Percentiles rank a stretch among this genome's conserved stretches.
These are phyloP conservation scores for Coniferiporia sulphurascens DNA, from an alignment of 1,284 basidiomycete species.

Conservation along the genomic window DNA sequence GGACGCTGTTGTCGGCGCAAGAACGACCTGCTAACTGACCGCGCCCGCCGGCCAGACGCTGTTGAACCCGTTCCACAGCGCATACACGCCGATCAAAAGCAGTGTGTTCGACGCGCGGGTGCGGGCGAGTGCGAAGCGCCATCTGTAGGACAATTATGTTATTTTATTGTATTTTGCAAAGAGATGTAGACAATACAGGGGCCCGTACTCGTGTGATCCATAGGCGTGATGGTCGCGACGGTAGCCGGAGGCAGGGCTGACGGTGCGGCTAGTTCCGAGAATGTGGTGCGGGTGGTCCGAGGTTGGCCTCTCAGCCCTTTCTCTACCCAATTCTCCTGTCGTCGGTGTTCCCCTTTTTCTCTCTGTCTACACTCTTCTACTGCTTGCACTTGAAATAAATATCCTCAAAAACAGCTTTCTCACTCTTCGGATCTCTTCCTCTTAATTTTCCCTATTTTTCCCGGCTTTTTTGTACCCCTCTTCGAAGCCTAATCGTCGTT, in stretches of 20 bases:
- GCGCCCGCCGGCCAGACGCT: conserved; percentile 52
- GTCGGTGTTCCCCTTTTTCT: conserved; percentile 18
- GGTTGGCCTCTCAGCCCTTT: conserved; percentile 3
- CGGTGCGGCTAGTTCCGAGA: too few relatives aligned
- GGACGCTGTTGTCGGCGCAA: conserved; percentile 20
- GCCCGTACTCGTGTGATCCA: neutral
- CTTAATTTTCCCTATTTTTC: conserved; percentile 18
- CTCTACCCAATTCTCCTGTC: conserved; percentile 25
- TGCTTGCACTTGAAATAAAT: neutral
- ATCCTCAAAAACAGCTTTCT: conserved; percentile 17
- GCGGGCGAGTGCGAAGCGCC: conserved; percentile 80
- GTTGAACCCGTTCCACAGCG: conserved; percentile 90
- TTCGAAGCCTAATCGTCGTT: conserved; percentile 19
- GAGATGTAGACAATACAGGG: neutral
- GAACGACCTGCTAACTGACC: neutral
- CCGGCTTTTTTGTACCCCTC: neutral
- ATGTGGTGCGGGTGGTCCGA: too few relatives aligned
- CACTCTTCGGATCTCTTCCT: conserved; percentile 23
- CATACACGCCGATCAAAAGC: conserved; percentile 79
- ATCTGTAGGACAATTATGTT: conserved; percentile 27
- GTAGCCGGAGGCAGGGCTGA: neutral
- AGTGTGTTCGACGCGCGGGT: conserved; percentile 78
- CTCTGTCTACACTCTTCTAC: conserved; percentile 18
- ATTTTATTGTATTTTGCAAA: neutral
- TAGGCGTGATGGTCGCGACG: neutral